These are phyloP conservation scores for Oryza brachyantha DNA, from an alignment of 176 grass and related monocot genomes.

Conservation along the genomic window DNA sequence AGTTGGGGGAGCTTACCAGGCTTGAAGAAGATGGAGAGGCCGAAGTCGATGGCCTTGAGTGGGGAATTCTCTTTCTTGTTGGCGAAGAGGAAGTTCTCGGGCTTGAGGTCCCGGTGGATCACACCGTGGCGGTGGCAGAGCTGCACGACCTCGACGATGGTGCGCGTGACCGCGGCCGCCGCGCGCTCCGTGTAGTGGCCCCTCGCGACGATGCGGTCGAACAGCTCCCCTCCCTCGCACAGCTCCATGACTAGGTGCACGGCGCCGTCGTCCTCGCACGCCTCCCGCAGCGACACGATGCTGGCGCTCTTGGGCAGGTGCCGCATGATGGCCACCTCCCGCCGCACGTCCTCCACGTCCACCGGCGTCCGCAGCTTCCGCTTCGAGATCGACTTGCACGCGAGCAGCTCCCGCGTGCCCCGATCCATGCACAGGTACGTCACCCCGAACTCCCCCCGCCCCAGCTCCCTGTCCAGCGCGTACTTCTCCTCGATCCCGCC, in stretches of 20 bases:
- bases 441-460: slow-evolving; percentile 96
- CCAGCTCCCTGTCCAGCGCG: slow-evolving; percentile 88
- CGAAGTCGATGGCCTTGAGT: slow-evolving; percentile 96
- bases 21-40: slow-evolving; percentile 99
- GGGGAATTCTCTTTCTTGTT: slow-evolving; percentile 99
- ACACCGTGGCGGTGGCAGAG: slow-evolving; percentile 97
- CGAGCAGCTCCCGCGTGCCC: slow-evolving; percentile 60
- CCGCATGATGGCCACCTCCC: slow-evolving; percentile 99
- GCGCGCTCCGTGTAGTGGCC: slow-evolving; percentile 98
- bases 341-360: slow-evolving; percentile 98
- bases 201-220: slow-evolving; percentile 91
- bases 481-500: slow-evolving; percentile 92
- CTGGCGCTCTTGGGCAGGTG: slow-evolving; percentile 84
- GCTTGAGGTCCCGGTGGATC: slow-evolving; percentile 98
- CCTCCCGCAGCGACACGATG: slow-evolving; percentile 84
- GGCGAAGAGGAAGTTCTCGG: slow-evolving; percentile 96
- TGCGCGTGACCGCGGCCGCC: slow-evolving; percentile 69
- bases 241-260: slow-evolving; percentile 99
- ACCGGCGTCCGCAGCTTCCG: slow-evolving; percentile 95
- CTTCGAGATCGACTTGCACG: slow-evolving; percentile 99
- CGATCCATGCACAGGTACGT: slow-evolving; percentile 97
- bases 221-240: slow-evolving; percentile 95
- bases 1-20: slow-evolving; percentile 48
- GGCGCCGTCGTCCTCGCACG: slow-evolving; percentile 92
- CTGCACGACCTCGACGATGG: slow-evolving; percentile 99